Evolutionary conservation across 768 basidiomycete genomes (phyloP), one percentile per base, ranked within the genome.

Genomic region (Boletus patriciae): DNA sequence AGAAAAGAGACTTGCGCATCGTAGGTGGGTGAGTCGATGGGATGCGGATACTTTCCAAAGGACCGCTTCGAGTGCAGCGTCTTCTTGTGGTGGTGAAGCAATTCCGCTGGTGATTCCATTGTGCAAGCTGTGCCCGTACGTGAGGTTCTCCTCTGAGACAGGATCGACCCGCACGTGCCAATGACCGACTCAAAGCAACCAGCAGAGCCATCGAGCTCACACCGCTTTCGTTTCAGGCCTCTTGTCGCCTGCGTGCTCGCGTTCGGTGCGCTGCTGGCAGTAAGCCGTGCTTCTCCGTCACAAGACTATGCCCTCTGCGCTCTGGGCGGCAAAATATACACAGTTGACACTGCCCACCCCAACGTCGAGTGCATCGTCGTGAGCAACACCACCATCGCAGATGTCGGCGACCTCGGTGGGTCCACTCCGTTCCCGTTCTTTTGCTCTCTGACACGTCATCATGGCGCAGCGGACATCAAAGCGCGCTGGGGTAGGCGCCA

Each of bases 1-100:
- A 21, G 42, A 10, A 43, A 16, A 31, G 37, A 58, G 53, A 77
- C 78, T 67, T 64, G 84, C 78, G 88, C 88, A 72, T 90, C 87
- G 74, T 90, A 90, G 4, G 88, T 87, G 18, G 88, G 88, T 1
- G 88, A 90, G 53, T 89, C 86, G 16, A 83, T 67, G 27, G 74
- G 74, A 59, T 77, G 81, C 11, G 86, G 82, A 65, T 85, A 80
- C 66, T 83, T 88, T 63, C 83, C 86, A 76, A 88, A 85, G 2
- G 88, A 87, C 37, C 85, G 80, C 63, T 89, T 91, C 3, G 67
- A 54, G 46, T 73, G 71, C 2, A 74, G 60, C 50, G 67, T 69
- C 54, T 72, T 72, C 33, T 62, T 70, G 70, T 73, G 73, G 54
- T 72, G 64, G 45, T 72, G 69, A 3, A 64, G 58, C n/a, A 60